Conservation (phyloP, 805 yeast species). For the Torulaspora gathmanii region DNA sequence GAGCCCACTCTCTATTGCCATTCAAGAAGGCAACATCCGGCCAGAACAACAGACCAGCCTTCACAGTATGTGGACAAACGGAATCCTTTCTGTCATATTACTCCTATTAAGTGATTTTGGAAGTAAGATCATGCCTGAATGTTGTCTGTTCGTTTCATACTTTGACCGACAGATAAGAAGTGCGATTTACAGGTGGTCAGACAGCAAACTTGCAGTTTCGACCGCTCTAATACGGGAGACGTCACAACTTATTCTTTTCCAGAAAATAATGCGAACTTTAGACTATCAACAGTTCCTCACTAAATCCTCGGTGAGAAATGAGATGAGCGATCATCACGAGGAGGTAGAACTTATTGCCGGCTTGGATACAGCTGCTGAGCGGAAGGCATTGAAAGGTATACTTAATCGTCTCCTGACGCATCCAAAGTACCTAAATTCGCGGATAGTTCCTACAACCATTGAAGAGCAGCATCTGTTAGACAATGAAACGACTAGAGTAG, state of each 20-base stretch:
- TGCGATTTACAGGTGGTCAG: conserved; percentile 66
- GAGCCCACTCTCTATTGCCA: conserved; percentile 61
- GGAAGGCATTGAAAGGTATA: conserved; percentile 55
- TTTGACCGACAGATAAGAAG: conserved; percentile 63
- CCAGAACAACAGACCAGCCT: conserved; percentile 50
- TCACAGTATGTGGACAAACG: conserved; percentile 83
- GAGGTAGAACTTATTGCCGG: conserved; percentile 47
- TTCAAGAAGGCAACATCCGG: conserved; percentile 61
- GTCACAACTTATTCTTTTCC: conserved; percentile 60
- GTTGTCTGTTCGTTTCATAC: conserved; percentile 54
- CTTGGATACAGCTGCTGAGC: conserved; percentile 53
- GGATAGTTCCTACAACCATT: conserved; percentile 56
- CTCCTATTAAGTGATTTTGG: conserved; percentile 61
- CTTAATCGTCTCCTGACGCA: conserved; percentile 74
- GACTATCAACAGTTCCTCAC: conserved; percentile 48
- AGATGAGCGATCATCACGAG: conserved; percentile 16
- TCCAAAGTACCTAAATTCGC: conserved; percentile 73
- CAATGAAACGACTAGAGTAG: conserved; percentile 40
- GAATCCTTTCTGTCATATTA: conserved; percentile 64
- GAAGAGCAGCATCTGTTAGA: conserved; percentile 62
- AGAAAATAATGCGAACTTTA: conserved; percentile 50
- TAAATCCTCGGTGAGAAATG: conserved; percentile 18
- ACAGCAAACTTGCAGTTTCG: conserved; percentile 39
- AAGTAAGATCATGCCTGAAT: conserved; percentile 56
- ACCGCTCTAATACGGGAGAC: conserved; percentile 58